Base-by-base conservation (phyloP, 805 yeast species). In the Candida loeiensis region DNA sequence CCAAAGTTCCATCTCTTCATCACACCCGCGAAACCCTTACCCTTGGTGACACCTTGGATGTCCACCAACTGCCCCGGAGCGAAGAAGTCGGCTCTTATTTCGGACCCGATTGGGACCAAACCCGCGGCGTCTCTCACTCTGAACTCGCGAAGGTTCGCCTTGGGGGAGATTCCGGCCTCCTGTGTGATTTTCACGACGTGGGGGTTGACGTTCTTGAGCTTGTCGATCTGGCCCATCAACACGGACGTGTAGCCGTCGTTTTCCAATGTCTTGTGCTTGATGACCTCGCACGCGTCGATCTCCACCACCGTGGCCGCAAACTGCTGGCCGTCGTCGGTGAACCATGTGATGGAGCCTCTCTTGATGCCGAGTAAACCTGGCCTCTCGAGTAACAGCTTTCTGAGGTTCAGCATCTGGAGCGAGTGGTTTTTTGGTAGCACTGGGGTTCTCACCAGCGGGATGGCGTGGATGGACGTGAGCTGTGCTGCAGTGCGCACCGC, bases 1-100 rank as follows among this genome's bases (percentile, higher is more conserved):
- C 69, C 70, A 67, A 91, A 93, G 9, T 87, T 85, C 72, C 84
- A 85, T 66, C 96, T 81, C 63, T 91, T 91, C 96, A 93, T 93
- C 17, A 91, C 98, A 79, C 99, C 99, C 16, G 90, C 87, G 61
- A 88, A 88, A 8, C 99, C 99, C 64, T 93, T 93, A 65, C 99
- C 99, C 61, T 88, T 91, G 38, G 90, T 73, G 14, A 74, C 73
- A 12, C 90, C 84, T 58, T 79, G 75, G 39, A 88, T 68, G 59
- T 93, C 99, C 19, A 93, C 90, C 44, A 68, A 76, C 61, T 88
- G 93, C 21, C 97, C 98, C 13, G 68, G 71, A 42, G 79, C 75
- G 60, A 91, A 91, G 62, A 83, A 90, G 56, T 87, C 89, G 2
- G 96, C 96, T 40, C 69, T 76, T 41, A 93, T 64, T 53, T 80